Evolutionary conservation across 2,329 filamentous ascomycete genomes (phyloP), one percentile per base, ranked within the genome.

Genomic region (Xylariaceae sp.): DNA sequence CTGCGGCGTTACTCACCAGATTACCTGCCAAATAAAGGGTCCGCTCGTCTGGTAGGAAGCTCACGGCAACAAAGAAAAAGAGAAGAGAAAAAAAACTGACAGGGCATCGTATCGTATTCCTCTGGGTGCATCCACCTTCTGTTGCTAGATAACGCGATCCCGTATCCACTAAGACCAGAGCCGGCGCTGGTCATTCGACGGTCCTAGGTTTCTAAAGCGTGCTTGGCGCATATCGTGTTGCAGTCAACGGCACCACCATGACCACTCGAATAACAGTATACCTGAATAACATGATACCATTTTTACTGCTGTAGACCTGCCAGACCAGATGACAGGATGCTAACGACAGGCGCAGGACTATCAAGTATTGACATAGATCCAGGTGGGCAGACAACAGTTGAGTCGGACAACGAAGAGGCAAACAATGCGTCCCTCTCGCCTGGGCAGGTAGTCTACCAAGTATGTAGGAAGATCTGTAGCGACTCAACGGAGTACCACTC

Each of bases 11-110:
- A 7, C 11, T 24, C 27, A n/a, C 13, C 27, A n/a, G 13, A 5
- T 31, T 31, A 17, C 14, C n/a, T 35, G 35, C 43, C 32, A 46
- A 46, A 46, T 46, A 46, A 39, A 45, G 43, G n/a, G 36, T 37
- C 40, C 23, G 16, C 38, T 31, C 30, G 33, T 29, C 21, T 24
- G 21, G 21, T 24, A 31, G 40, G 33, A 37, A 5, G 40, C n/a
- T n/a, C 40, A 32, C 26, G 26, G 13, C n/a, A 9, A 9, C n/a
- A 28, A 28, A 28, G n/a, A 28, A 28, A 28, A 28, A 28, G 7
- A 24, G 21, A 24, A 11, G 21, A 24, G 7, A 28, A 31, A n/a
- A n/a, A n/a, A 38, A 35, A 14, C 16, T 5, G 31, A 18, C 39
- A 29, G 29, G 31, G 33, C 41, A 41, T 33, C 18, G n/a, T 34